Evolutionary conservation across 139 green algal genomes (phyloP).

Genomic region (Chlamydomonas eustigma): DNA sequence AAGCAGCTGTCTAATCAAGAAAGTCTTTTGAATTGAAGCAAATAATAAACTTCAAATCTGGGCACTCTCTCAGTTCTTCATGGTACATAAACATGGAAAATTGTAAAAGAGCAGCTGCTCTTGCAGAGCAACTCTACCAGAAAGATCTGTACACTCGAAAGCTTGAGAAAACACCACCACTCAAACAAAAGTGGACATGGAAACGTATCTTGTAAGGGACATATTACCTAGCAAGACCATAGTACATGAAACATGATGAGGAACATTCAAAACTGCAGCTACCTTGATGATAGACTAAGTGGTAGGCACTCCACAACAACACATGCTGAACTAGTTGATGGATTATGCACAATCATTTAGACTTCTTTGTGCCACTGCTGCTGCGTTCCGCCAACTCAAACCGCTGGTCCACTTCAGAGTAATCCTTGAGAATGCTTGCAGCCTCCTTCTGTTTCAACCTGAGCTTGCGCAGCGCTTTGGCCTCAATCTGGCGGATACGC

Average conservation of each 20-base stretch:
- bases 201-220: not conserved
- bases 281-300: not conserved
- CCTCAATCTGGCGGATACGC: constrained; percentile 97
- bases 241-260: not conserved
- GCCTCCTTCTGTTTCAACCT: not conserved
- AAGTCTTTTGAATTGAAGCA: not conserved
- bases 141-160: too few relatives aligned
- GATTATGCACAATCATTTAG: too few relatives aligned
- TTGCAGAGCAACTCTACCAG: too few relatives aligned
- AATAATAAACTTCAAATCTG: not conserved
- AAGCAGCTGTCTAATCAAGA: too few relatives aligned
- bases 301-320: not conserved
- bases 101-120: too few relatives aligned
- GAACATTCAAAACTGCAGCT: not conserved
- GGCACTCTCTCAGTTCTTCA: too few relatives aligned
- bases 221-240: not conserved
- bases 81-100: too few relatives aligned
- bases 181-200: not conserved
- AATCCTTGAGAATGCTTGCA: not conserved
- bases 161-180: not conserved
- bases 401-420: not conserved
- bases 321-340: not conserved
- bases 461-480: constrained; percentile 86
- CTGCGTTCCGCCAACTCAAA: not conserved
- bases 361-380: constrained; percentile 12